Percentiles rank a stretch among this genome's conserved stretches.
Conservation (phyloP, 2,329 filamentous ascomycete genomes). For the Aspergillus sp. region DNA sequence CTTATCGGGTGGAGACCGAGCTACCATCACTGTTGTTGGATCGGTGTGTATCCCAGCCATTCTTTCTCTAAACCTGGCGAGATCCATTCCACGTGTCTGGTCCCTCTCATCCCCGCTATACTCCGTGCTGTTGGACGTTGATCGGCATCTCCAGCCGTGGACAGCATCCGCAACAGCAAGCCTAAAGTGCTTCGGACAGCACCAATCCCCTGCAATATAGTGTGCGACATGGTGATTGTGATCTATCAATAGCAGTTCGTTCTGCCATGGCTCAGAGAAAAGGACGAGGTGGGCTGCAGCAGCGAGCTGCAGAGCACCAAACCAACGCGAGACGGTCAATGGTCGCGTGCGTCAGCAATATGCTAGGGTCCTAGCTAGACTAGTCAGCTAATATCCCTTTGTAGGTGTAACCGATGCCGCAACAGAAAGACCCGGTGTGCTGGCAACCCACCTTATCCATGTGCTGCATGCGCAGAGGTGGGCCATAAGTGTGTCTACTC, state of each 20-base stretch:
- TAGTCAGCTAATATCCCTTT: slow-evolving; percentile 1
- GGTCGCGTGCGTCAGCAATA: slow-evolving; percentile 28
- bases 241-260: background rate
- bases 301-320: slow-evolving; percentile 23
- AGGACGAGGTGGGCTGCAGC: slow-evolving; percentile 11
- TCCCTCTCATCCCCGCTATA: background rate
- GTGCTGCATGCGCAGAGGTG: slow-evolving; percentile 36
- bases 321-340: slow-evolving; percentile 26
- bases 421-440: slow-evolving; percentile 40
- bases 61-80: background rate
- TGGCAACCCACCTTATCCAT: slow-evolving; percentile 38
- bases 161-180: background rate
- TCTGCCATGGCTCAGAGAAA: slow-evolving; percentile 17
- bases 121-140: background rate
- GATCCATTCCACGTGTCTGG: background rate
- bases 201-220: background rate
- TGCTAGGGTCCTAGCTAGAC: background rate
- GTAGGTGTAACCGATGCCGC: slow-evolving; percentile 41
- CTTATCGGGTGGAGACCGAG: background rate
- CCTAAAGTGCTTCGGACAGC: background rate
- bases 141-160: background rate
- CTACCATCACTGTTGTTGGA: background rate
- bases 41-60: background rate
- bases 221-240: slow-evolving; percentile 13
- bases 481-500: slow-evolving; percentile 38